Conservation (phyloP, 176 grass and related monocot genomes). For the Hordeum marinum region DNA sequence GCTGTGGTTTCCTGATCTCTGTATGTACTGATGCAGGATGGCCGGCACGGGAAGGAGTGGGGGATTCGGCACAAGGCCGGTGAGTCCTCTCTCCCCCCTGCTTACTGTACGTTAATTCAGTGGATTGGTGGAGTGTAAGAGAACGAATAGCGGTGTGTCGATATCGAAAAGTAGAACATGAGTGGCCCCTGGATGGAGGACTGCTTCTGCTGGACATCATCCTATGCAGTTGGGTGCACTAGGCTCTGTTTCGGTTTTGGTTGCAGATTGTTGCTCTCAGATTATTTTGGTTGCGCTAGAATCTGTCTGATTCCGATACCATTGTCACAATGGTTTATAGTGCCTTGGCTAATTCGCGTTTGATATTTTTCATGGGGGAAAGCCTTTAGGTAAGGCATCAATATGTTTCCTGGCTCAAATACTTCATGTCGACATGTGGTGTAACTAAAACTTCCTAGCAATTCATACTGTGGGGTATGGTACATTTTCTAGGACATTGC, state of each 20-base stretch:
- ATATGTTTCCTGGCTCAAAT: neutral
- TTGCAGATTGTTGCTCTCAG: neutral
- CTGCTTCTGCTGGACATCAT: neutral
- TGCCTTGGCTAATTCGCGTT: neutral
- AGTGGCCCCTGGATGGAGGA: neutral
- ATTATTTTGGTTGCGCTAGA: neutral
- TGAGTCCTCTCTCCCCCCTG: constrained; percentile 9
- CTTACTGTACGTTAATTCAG: neutral
- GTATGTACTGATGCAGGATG: constrained; percentile 40
- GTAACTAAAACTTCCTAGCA: neutral
- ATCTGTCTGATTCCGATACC: neutral
- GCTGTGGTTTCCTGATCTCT: neutral
- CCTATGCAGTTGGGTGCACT: neutral
- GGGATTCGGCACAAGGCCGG: constrained; percentile 83
- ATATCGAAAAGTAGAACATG: neutral
- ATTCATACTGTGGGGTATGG: neutral
- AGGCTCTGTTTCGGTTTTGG: neutral
- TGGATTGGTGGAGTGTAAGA: neutral
- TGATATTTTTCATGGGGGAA: neutral
- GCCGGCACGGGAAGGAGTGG: constrained; percentile 86
- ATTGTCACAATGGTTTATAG: neutral
- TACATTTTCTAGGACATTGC: neutral
- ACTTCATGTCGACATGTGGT: neutral
- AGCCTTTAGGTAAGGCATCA: neutral
- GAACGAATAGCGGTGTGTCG: neutral